phyloP scores from a whole-genome alignment of 1,284 basidiomycete genomes.

The Rhodotorula sp. region DNA sequence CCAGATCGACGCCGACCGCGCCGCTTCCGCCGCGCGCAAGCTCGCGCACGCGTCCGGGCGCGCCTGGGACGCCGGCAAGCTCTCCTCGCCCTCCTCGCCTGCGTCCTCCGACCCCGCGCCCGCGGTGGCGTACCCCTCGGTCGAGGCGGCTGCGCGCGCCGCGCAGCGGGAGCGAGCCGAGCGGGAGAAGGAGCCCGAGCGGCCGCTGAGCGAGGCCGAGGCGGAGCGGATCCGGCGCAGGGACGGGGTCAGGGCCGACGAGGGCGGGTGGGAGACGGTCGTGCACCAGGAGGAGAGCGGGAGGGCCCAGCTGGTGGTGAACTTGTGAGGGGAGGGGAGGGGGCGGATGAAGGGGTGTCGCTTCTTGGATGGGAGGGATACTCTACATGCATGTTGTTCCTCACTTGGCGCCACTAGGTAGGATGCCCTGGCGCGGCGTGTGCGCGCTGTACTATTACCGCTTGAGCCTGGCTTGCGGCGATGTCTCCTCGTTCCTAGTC shows the following conservation, averaged over 20 bases:
- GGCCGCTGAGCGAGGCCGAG: constrained; percentile 3
- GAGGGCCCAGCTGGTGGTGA: constrained; percentile 3
- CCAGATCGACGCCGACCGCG: constrained; percentile 38
- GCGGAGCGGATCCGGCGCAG: constrained; percentile 7
- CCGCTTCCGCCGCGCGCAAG: constrained; percentile 37
- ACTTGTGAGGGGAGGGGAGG: background rate
- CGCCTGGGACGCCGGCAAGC: constrained; percentile 43
- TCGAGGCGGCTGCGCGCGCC: constrained; percentile 3
- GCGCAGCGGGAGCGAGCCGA: background rate
- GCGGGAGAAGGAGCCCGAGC: background rate
- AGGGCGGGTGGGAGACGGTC: constrained; percentile 26
- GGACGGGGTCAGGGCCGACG: constrained; percentile 17
- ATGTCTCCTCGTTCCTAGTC: too few relatives aligned
- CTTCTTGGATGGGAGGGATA: background rate
- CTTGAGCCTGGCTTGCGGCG: too few relatives aligned
- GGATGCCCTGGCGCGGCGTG: too few relatives aligned
- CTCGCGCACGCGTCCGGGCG: constrained; percentile 33
- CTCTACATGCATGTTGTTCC: too few relatives aligned
- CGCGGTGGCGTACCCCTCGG: constrained; percentile 17
- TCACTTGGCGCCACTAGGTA: too few relatives aligned
- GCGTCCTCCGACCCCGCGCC: background rate
- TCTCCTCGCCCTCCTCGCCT: background rate
- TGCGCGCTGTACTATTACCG: too few relatives aligned
- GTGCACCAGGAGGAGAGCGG: constrained; percentile 26
- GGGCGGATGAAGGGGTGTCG: background rate